Conservation (phyloP, 2,329 filamentous ascomycete species). For the Penicillium sp. region DNA sequence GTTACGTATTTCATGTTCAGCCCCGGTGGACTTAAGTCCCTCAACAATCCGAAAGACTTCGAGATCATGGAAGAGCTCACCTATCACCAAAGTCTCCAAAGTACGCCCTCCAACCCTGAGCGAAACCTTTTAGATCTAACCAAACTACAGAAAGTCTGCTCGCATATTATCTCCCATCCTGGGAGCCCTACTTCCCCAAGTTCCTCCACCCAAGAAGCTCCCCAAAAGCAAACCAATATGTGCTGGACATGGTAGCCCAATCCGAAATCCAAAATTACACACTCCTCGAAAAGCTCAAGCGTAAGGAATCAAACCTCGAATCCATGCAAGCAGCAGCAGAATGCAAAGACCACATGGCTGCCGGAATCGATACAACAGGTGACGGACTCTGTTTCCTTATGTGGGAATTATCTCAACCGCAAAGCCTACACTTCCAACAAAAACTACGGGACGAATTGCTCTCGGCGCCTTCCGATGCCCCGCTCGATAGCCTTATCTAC, state of each 20-base stretch:
- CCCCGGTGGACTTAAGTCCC: slow-evolving; percentile 63
- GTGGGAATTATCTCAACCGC: slow-evolving; percentile 67
- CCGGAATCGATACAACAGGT: slow-evolving; percentile 71
- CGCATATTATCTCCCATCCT: slow-evolving; percentile 56
- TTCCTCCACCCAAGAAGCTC: slow-evolving; percentile 58
- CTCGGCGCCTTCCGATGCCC: slow-evolving; percentile 37
- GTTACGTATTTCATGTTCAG: slow-evolving; percentile 70
- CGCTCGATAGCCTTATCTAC: slow-evolving; percentile 50
- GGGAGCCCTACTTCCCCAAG: slow-evolving; percentile 50
- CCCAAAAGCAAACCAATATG: slow-evolving; percentile 61
- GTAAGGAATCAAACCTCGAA: slow-evolving; percentile 51
- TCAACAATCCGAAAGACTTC: slow-evolving; percentile 58
- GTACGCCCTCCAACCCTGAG: slow-evolving; percentile 43
- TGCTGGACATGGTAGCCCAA: slow-evolving; percentile 54
- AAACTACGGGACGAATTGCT: slow-evolving; percentile 56
- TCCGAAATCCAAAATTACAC: slow-evolving; percentile 55
- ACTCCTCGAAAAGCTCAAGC: slow-evolving; percentile 61
- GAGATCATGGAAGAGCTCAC: slow-evolving; percentile 69
- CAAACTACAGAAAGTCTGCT: slow-evolving; percentile 57
- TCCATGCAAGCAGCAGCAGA: slow-evolving; percentile 63
- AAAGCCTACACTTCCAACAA: slow-evolving; percentile 54
- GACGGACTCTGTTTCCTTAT: slow-evolving; percentile 70
- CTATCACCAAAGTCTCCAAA: slow-evolving; percentile 67
- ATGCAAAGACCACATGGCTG: slow-evolving; percentile 70
- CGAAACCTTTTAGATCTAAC: background rate